phyloP scores from a whole-genome alignment of 495 filamentous ascomycete genomes.

The Usnea hakonensis region DNA sequence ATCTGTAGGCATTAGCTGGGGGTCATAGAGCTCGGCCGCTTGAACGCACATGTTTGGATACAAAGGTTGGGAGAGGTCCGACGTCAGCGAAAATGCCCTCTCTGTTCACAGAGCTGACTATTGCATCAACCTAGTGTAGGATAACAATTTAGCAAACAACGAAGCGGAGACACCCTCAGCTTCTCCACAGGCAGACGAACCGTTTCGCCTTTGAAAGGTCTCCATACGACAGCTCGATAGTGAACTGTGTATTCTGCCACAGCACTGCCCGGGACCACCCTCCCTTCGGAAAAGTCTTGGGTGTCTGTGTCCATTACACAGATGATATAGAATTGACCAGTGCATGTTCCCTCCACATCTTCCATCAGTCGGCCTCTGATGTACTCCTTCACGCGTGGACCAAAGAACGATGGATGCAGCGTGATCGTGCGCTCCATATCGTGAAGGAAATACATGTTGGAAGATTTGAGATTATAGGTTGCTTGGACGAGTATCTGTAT shows the following conservation, averaged over 20 bases:
- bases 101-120: constrained; percentile 80
- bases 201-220: constrained; percentile 92
- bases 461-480: background rate
- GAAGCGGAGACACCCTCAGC: background rate
- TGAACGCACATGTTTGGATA: constrained; percentile 69
- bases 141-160: constrained; percentile 8
- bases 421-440: constrained; percentile 88
- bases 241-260: constrained; percentile 89
- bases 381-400: constrained; percentile 79
- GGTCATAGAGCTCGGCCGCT: constrained; percentile 2
- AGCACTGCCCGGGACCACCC: constrained; percentile 81
- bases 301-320: constrained; percentile 95
- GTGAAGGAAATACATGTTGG: constrained; percentile 91
- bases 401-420: constrained; percentile 94
- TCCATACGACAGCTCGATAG: constrained; percentile 94
- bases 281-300: constrained; percentile 83
- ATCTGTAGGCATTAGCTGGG: constrained; percentile 46
- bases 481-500: constrained; percentile 6
- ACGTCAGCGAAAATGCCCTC: constrained; percentile 90
- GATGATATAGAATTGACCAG: constrained; percentile 89
- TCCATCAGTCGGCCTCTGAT: constrained; percentile 77
- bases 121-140: constrained; percentile 73
- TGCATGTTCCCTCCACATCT: constrained; percentile 90
- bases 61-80: constrained; percentile 81
- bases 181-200: constrained; percentile 46